Conservation (phyloP, 768 basidiomycete genomes). For the Boletales sp. region DNA sequence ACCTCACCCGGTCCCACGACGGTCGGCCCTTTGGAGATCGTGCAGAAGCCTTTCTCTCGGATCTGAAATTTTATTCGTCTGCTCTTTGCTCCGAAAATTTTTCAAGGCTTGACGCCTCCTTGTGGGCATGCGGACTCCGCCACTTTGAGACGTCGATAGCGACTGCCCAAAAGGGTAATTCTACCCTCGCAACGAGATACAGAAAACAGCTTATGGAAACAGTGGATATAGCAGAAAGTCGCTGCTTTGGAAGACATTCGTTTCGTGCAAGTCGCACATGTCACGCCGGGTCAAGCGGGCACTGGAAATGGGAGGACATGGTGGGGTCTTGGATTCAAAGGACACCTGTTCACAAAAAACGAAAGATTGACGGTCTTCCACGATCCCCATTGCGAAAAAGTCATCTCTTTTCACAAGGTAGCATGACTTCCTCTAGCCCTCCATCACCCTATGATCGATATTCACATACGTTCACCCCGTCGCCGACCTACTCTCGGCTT, state of each 20-base stretch:
- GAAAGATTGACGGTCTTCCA: constrained; percentile 5
- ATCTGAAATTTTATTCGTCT: constrained; percentile 23
- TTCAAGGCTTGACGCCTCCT: constrained; percentile 44
- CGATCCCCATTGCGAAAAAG: neutral
- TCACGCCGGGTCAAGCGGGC: constrained; percentile 20
- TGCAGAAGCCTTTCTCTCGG: constrained; percentile 23
- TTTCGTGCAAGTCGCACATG: constrained; percentile 4
- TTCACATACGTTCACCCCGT: constrained; percentile 7
- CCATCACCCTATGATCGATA: neutral
- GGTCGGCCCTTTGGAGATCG: constrained; percentile 7
- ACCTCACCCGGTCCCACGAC: constrained; percentile 14
- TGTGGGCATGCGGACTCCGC: constrained; percentile 50
- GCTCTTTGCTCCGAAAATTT: constrained; percentile 34
- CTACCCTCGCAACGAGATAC: constrained; percentile 30
- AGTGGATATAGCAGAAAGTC: constrained; percentile 50
- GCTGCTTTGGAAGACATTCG: constrained; percentile 36
- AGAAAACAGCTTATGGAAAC: constrained; percentile 40
- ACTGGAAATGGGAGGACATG: constrained; percentile 50
- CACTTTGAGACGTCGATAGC: constrained; percentile 39
- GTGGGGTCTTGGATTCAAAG: constrained; percentile 43
- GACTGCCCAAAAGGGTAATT: constrained; percentile 17
- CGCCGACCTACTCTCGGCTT: constrained; percentile 5
- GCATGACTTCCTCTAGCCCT: neutral
- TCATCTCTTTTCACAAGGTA: neutral
- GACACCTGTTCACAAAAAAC: constrained; percentile 31